Evolutionary conservation across 345 rosid genomes (phyloP).

Genomic region (Eucalyptus decipiens): DNA sequence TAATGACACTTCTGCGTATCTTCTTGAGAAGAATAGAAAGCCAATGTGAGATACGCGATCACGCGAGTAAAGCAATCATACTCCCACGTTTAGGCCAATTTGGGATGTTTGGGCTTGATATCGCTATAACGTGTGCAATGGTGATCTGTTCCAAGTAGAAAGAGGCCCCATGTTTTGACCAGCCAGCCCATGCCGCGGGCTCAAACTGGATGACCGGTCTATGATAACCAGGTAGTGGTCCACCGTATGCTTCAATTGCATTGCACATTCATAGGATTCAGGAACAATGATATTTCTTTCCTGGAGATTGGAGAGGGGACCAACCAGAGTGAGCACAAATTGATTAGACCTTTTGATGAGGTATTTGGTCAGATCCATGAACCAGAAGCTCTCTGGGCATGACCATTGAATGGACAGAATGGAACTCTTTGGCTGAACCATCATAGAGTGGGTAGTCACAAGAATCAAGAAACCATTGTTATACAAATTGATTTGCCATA

Average conservation of each 20-base stretch:
- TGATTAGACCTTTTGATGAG: background rate
- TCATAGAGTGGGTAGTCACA: background rate
- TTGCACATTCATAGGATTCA: background rate
- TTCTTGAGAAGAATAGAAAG: background rate
- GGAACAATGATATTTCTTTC: background rate
- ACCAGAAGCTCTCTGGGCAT: background rate
- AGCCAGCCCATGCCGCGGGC: background rate
- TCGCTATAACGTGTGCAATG: background rate
- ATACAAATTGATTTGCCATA: background rate
- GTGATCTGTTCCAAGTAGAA: background rate
- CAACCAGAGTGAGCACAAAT: background rate
- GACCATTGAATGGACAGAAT: background rate
- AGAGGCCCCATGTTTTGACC: background rate
- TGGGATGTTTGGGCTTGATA: background rate
- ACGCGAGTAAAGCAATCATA: background rate
- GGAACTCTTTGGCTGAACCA: background rate
- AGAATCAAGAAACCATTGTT: background rate
- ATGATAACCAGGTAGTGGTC: background rate
- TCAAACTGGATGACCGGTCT: background rate
- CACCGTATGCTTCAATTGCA: background rate
- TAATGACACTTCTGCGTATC: background rate
- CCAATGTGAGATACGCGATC: background rate
- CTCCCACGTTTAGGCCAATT: background rate
- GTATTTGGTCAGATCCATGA: background rate
- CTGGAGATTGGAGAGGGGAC: background rate